phyloP scores from a whole-genome alignment of 805 yeast genomes.

The Lipomyces spencermartinsiae region DNA sequence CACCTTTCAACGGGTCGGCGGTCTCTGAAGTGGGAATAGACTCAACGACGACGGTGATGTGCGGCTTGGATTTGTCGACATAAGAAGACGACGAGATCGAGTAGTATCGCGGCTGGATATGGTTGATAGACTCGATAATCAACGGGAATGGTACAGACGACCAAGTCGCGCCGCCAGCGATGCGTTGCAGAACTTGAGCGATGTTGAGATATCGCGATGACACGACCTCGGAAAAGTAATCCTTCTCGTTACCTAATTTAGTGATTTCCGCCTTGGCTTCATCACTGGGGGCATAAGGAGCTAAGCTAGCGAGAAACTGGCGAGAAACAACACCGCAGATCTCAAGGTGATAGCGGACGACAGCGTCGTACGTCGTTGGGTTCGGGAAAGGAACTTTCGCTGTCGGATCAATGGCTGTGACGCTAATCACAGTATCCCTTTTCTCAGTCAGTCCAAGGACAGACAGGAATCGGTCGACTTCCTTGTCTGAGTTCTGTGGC shows the following conservation, averaged over 20 bases:
- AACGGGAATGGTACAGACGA: constrained; percentile 78
- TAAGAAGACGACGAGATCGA: constrained; percentile 91
- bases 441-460: constrained; percentile 66
- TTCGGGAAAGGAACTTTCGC: constrained; percentile 52
- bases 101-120: constrained; percentile 91
- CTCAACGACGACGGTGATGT: constrained; percentile 93
- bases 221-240: constrained; percentile 67
- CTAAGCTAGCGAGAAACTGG: constrained; percentile 74
- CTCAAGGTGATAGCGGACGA: constrained; percentile 84
- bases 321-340: constrained; percentile 93
- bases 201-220: constrained; percentile 68
- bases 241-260: constrained; percentile 70
- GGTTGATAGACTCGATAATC: constrained; percentile 78
- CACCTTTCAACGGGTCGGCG: constrained; percentile 70
- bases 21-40: constrained; percentile 45
- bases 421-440: constrained; percentile 61
- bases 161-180: constrained; percentile 79
- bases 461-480: constrained; percentile 67
- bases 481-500: constrained; percentile 86
- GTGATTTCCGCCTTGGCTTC: constrained; percentile 58
- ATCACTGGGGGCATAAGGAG: constrained; percentile 79
- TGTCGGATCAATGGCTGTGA: constrained; percentile 68
- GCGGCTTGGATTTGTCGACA: constrained; percentile 74
- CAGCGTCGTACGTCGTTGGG: constrained; percentile 87
- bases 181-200: constrained; percentile 69